Evolutionary conservation across 768 basidiomycete genomes (phyloP).

Genomic region (Rhodotorula toruloides): DNA sequence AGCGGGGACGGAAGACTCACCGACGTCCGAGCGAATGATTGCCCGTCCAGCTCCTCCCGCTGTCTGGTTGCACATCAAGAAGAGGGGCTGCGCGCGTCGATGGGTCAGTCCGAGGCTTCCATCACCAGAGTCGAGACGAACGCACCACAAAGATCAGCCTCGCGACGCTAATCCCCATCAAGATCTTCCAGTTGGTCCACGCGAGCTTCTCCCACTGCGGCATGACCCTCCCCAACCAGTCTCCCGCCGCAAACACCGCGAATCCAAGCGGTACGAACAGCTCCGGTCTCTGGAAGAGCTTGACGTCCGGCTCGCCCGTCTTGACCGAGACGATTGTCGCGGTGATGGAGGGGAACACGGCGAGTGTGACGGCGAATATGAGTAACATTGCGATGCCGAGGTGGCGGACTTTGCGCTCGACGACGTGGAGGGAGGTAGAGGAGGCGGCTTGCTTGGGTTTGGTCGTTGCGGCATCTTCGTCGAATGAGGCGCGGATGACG

Average conservation of each 20-base stretch:
- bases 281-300: conserved; percentile 8
- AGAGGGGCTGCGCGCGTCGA: conserved; percentile 35
- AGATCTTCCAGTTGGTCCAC: conserved; percentile 25
- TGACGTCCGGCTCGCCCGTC: conserved; percentile 12
- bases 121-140: neutral
- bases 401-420: conserved; percentile 44
- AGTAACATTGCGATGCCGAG: conserved; percentile 45
- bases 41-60: neutral
- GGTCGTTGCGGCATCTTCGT: neutral
- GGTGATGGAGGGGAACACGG: conserved; percentile 45
- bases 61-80: conserved; percentile 42
- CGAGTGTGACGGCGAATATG: conserved; percentile 45
- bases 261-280: conserved; percentile 41
- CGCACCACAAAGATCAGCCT: conserved; percentile 42
- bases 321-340: conserved; percentile 33
- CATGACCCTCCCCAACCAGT: conserved; percentile 41
- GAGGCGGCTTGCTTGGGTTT: neutral
- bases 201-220: conserved; percentile 31
- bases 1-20: conserved; percentile 13
- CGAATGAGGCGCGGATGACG: conserved; percentile 32
- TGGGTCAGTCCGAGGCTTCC: neutral
- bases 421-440: neutral
- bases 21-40: conserved; percentile 36
- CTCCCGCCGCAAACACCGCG: conserved; percentile 40
- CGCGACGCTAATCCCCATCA: conserved; percentile 24